Base-by-base conservation (phyloP, 148 eudicot species). In the Rhododendron molle region DNA sequence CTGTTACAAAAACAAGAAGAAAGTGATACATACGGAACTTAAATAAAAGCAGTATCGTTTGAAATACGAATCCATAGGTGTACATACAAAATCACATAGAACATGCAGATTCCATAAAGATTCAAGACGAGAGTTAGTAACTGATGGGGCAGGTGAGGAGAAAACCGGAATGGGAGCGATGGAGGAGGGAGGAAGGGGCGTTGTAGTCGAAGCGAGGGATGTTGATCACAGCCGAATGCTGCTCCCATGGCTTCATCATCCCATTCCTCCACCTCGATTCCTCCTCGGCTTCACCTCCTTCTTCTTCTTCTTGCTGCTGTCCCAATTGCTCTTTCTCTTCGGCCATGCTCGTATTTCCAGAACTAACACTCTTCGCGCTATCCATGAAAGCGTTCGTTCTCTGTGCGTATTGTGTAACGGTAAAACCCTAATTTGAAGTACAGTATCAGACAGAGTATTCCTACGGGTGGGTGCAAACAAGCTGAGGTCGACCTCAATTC, bases 61-160 rank as follows among this genome's bases (percentile, higher is more conserved):
- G 73, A 36, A 67, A 11, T 26, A 3, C 6, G 26, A 28, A 30
- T 15, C 13, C 26, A n/a, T 10, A 79, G 18, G 6, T 2, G 44
- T 43, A 11, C 34, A 18, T 1, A 28, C 40, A 26, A 26, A 26
- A 47, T 13, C 16, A 26, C 52, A 15, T 28, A n/a, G 36, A 69
- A 26, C 34, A 67, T 3, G 7, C 13, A 81, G 60, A 60, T 5
- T 60, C 10, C 34, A 28, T 28, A 26, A 30, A 82, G 18, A 38
- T 72, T 34, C 12, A 62, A 82, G 18, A 62, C 23, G 26, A 23
- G 38, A 18, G 43, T n/a, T 18, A 34, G 40, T 26, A 28, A 23
- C 96, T 93, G 84, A 94, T 89, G 62, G 98, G 98, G 90, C 94
- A 94, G 78, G 98, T 94, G 69, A 94, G 83, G 86, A 94, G 94